Evolutionary conservation across 805 yeast genomes (phyloP), one percentile per base, ranked within the genome.

Genomic region (Lipomyces starkeyi): DNA sequence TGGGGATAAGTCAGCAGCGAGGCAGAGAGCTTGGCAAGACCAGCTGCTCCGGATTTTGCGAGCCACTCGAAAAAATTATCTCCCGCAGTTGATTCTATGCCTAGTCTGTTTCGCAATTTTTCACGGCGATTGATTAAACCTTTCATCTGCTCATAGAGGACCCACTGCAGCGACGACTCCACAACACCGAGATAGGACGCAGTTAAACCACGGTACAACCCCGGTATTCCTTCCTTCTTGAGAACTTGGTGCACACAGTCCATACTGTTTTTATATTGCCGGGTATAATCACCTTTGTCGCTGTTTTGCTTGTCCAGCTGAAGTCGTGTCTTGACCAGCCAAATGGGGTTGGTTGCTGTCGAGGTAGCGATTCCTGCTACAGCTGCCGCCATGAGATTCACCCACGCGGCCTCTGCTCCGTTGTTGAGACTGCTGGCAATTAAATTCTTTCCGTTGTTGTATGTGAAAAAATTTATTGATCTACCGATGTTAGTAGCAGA

Each of bases 11-110:
- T 94, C 59, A 93, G 85, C 65, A 95, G 83, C 25, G 97, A 91
- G 1, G 99, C 99, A 67, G 91, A 83, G 74, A 95, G 89, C 78
- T 95, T 95, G 58, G 99, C 99, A 55, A 92, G 88, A 57, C 99
- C 99, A 2, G 99, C 99, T 56, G 97, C 91, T 1, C 98, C 98
- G 0, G 98, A 92, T 73, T 98, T 87, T 1, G 97, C 97, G 71
- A 89, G 85, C 99, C 99, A 95, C 76, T 92, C 97, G 72, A 88
- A 79, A 34, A 92, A 81, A 67, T 86, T 84, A 74, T 91, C 97
- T 65, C 83, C 76, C 2, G 85, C 81, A 2, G 84, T 74, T 4
- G 78, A 66, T 78, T 62, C 72, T 68, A 64, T 74, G 32, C 80
- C 85, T 65, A 57, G 77, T 72, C 70, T 76, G 63, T 73, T 76